A percentile compares a stretch with the other conserved stretches of the same genome.
Evolutionary conservation across 495 filamentous ascomycete species (phyloP).

Genomic region (Ascobolus immersus): DNA sequence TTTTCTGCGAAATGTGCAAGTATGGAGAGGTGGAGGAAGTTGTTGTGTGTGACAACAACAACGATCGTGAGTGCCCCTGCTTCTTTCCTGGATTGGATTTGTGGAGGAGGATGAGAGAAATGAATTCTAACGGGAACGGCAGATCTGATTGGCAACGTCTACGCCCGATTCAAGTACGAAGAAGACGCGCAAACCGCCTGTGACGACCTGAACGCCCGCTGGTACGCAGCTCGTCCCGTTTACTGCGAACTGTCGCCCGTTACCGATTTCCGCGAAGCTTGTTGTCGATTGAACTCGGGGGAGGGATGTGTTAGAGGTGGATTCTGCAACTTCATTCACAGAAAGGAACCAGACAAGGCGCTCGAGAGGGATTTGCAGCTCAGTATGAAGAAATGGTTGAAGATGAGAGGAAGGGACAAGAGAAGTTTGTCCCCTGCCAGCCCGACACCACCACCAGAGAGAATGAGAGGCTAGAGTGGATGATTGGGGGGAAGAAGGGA

Average conservation of each 20-base stretch:
- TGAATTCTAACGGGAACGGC: background rate
- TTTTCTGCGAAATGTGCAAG: constrained; percentile 98
- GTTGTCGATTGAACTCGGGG: constrained; percentile 77
- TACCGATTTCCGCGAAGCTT: constrained; percentile 95
- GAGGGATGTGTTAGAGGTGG: constrained; percentile 90
- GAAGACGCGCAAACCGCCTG: constrained; percentile 80
- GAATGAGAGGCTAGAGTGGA: too few relatives aligned
- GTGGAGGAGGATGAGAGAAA: background rate
- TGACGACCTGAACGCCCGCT: constrained; percentile 77
- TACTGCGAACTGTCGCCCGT: constrained; percentile 95
- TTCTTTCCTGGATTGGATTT: background rate
- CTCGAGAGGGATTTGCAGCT: constrained; percentile 70
- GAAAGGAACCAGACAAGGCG: constrained; percentile 75
- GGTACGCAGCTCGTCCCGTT: constrained; percentile 92
- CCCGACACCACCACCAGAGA: too few relatives aligned
- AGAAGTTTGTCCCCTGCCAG: constrained; percentile 48
- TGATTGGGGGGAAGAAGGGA: too few relatives aligned
- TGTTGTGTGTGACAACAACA: constrained; percentile 85
- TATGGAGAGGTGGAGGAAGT: constrained; percentile 77
- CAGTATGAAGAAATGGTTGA: constrained; percentile 86
- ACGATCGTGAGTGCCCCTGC: constrained; percentile 49
- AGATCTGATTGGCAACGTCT: constrained; percentile 97
- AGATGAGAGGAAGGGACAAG: constrained; percentile 58
- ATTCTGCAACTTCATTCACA: constrained; percentile 98
- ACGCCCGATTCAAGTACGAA: constrained; percentile 99